phyloP scores from a whole-genome alignment of 495 filamentous ascomycete genomes.

The Penicillium maclennaniae region DNA sequence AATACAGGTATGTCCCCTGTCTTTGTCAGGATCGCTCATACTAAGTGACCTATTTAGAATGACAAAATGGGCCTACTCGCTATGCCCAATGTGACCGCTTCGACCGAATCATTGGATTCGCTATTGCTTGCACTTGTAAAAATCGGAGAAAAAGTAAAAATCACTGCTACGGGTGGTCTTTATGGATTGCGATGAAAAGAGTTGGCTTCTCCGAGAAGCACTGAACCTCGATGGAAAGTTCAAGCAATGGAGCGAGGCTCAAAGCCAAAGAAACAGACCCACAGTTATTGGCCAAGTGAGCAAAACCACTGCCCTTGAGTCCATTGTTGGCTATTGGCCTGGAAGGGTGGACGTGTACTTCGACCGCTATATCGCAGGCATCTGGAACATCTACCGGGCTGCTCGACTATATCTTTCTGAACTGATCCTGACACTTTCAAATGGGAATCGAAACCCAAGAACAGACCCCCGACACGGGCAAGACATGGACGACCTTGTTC shows the following conservation, averaged over 20 bases:
- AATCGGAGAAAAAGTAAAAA: not conserved
- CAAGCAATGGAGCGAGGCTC: not conserved
- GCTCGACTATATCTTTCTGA: not conserved
- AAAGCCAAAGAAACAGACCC: not conserved
- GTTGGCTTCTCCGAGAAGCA: not conserved
- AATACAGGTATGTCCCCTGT: not conserved
- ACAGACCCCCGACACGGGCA: not conserved
- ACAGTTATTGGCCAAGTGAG: not conserved
- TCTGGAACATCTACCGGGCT: slow-evolving; percentile 2
- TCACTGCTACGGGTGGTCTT: not conserved
- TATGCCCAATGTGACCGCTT: not conserved
- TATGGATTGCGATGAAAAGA: not conserved
- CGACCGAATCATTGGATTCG: not conserved
- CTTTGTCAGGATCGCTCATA: not conserved
- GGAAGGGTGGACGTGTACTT: slow-evolving; percentile 1
- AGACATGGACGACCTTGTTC: not conserved
- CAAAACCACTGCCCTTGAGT: not conserved
- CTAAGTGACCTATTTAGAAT: not conserved
- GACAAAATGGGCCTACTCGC: not conserved
- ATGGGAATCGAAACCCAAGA: not conserved
- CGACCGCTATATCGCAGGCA: not conserved
- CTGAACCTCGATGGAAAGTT: not conserved
- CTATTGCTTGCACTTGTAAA: not conserved
- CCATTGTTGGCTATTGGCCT: not conserved
- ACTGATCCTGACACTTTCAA: not conserved